Evolutionary conservation across 495 filamentous ascomycete species (phyloP), one percentile per base, ranked within the genome.

Genomic region (Podospora australis): DNA sequence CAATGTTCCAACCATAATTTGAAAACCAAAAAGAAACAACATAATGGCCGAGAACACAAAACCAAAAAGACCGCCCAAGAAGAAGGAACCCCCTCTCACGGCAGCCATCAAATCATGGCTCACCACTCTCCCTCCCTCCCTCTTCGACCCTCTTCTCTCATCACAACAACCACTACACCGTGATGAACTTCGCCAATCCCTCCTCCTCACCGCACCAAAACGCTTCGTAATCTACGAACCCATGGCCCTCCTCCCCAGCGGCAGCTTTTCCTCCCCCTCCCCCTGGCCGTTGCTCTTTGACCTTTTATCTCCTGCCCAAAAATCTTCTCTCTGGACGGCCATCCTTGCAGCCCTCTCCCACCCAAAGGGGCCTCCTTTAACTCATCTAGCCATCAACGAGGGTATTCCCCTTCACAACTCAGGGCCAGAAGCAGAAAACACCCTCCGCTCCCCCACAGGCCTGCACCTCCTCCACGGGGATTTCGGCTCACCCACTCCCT

Each of bases 361-460:
- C 0, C 11, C 32, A 8, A 65, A 62, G 6, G 68, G 50, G 1
- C 26, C 30, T 0, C 26, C 30, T 0, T 54, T 83, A 6, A 87
- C 84, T 0, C 84, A 89, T 55, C 69, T 90, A 8, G 87, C 87
- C 11, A 66, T 86, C 34, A 90, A 88, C 58, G 78, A 80, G 26
- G 83, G 82, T 1, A 90, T 94, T 20, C 80, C 81, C 0, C 60
- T 70, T n/a, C 62, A 54, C 44, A 40, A 51, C 49, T 44, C 44
- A 7, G 7, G 29, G 9, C n/a, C 44, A 8, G 30, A 41, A 19
- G 13, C 47, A 10, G 28, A 50, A 39, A 91, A 91, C 58, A 62
- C 81, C 20, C 74, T 88, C 44, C 77, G 88, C 19, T 80, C 78
- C 45, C 87, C 88, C 0, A 71, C 66, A 4, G 71, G 75, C 1